Evolutionary conservation across 164 flowering plant genomes (phyloP).

Genomic region (Akebia trifoliata): DNA sequence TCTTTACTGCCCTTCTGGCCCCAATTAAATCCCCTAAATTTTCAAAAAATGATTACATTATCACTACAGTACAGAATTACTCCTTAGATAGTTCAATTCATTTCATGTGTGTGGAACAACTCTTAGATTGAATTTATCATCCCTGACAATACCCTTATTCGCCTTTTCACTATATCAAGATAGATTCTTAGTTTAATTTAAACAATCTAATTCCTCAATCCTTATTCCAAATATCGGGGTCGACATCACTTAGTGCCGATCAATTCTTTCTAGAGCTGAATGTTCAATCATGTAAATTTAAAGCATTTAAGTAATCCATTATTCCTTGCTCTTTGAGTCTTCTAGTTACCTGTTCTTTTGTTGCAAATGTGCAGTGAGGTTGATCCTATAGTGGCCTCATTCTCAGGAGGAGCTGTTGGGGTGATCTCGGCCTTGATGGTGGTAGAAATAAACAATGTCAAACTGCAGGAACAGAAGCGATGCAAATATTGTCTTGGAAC

Average conservation of each 20-base stretch:
- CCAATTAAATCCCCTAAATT: no score
- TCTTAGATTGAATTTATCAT: no score
- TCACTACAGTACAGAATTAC: no score
- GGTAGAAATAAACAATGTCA: conserved; percentile 94
- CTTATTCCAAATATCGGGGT: background rate
- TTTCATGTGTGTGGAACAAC: no score
- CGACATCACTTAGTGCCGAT: background rate
- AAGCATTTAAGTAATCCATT: background rate
- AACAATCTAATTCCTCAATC: no score
- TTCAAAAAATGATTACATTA: no score
- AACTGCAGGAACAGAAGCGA: conserved; percentile 90
- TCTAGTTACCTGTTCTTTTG: background rate
- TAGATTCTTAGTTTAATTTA: no score
- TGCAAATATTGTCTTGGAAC: conserved; percentile 99
- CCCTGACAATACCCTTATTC: no score
- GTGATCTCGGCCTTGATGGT: conserved; percentile 97
- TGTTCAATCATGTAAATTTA: background rate
- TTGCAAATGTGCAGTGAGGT: conserved; percentile 62
- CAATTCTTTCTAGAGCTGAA: background rate
- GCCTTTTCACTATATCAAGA: no score
- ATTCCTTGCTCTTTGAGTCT: background rate
- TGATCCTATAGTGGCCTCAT: conserved; percentile 99
- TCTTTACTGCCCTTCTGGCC: no score
- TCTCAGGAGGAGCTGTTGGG: conserved; percentile 98
- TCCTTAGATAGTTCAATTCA: no score